Evolutionary conservation across 306 rosid genomes (phyloP), one percentile per base, ranked within the genome.

Genomic region (Cicer cuneatum): DNA sequence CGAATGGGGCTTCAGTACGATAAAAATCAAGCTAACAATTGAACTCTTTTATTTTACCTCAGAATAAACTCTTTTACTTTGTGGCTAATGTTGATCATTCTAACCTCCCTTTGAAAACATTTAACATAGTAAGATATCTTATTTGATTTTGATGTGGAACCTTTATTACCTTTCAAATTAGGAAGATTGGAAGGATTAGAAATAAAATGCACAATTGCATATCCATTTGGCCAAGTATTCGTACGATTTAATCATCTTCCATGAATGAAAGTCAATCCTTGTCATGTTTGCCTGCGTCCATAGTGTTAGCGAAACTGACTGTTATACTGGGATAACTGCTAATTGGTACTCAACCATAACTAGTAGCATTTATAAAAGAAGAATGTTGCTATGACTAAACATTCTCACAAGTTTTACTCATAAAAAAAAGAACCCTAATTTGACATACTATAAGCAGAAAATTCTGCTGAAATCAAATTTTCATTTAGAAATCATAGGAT

Each of bases 351-450:
- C 24, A 12, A 12, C 37, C 37, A 38, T 68, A 41, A 10, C 37
- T 38, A 24, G 24, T 38, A 60, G 21, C 62, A 60, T 47, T n/a
- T 10, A 13, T 19, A 45, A 38, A 60, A 61, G 73, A 75, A 75
- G 16, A 38, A 52, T 40, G 39, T 49, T 57, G 21, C 61, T 35
- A 18, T 51, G 57, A 37, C 81, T 66, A 35, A 80, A 61, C 43
- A 49, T 29, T 21, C 49, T 56, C 7, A 52, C 76, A 61, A 51
- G 46, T 21, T 35, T 57, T 6, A 42, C 24, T 62, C 68, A 52
- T 74, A n/a, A 61, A 69, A 42, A 42, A 52, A 60, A 59, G 58
- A 53, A 54, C 35, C 47, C 19, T 1, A 58, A 19, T 13, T 75
- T 60, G 13, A 12, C 61, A 60, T 42, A 29, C 29, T 70, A 63